Evolutionary conservation across 306 rosid species (phyloP).

Genomic region (Gastrolobium villosum): DNA sequence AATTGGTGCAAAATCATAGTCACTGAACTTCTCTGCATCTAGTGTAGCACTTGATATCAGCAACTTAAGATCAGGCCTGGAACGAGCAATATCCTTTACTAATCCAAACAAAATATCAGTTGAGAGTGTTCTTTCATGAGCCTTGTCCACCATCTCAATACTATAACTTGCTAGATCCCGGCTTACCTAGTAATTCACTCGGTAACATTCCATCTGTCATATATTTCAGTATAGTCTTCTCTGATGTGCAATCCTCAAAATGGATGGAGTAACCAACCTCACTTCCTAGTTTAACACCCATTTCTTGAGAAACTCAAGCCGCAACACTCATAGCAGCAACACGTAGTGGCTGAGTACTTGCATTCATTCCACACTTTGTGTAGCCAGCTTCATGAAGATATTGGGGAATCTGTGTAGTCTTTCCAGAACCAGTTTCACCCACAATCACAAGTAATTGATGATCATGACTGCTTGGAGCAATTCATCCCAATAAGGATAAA

Average conservation of each 20-base stretch:
- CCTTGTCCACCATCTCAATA: conserved; percentile 99
- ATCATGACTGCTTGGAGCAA: conserved; percentile 79
- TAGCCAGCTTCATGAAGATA: conserved; percentile 98
- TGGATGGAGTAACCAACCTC: conserved; percentile 99
- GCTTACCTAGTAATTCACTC: conserved; percentile 95
- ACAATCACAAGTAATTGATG: conserved; percentile 98
- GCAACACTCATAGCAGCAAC: conserved; percentile 99
- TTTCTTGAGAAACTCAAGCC: conserved; percentile 97
- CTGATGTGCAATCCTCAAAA: conserved; percentile 97
- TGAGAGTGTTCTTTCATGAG: conserved; percentile 98
- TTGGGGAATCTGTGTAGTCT: conserved; percentile 97
- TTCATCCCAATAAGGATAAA: conserved; percentile 77
- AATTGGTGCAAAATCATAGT: conserved; percentile 94
- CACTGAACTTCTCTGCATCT: conserved; percentile 95
- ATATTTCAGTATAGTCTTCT: conserved; percentile 90
- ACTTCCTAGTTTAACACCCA: conserved; percentile 96
- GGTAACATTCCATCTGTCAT: conserved; percentile 99
- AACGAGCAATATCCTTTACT: conserved; percentile 96
- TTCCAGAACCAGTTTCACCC: conserved; percentile 99
- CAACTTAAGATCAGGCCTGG: conserved; percentile 92
- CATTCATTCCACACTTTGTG: conserved; percentile 93
- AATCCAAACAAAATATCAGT: conserved; percentile 95
- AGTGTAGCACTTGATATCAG: conserved; percentile 97
- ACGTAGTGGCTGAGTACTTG: conserved; percentile 97
- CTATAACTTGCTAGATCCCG: conserved; percentile 94